Base-by-base conservation (phyloP, 2,329 filamentous ascomycete genomes). In the Trichoderma sp. region DNA sequence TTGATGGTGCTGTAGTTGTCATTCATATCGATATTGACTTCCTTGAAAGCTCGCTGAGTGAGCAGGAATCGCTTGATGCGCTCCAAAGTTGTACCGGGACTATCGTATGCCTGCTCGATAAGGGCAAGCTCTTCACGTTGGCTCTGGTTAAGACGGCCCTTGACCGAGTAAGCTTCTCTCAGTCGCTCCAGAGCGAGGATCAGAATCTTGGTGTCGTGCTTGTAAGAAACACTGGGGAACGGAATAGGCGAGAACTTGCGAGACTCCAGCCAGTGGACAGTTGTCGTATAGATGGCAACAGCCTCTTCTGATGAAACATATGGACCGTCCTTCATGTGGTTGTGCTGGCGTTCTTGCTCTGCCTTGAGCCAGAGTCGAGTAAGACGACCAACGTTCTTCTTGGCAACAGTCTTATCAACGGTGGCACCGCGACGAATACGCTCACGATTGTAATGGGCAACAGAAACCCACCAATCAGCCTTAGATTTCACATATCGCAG, bases 1-100 rank as follows among this genome's bases (percentile, higher is more conserved):
- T 99, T 99, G 87, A 99, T 99, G 21, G 95, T 96, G 88, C 92
- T 98, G 86, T 99, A 99, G 82, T 99, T 99, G 86, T 99, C 97
- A 84, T 99, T 99, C 97, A 99, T 99, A 83, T 99, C 97, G 79
- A 99, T 99, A 74, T 96, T 97, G 62, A 99, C 97, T 85, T 99
- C 97, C 86, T 99, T 99, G 90, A 99, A 99, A 1, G 97, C 97
- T 83, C 97, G 92, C 83, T 99, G 97, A 0, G 97, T 99, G 62
- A 99, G 91, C 77, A 99, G 88, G 88, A 98, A 98, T 66, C 97
- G 93, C 88, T 99, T 99, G 86, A 99, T 99, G 75, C 97, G 91
- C 78, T 98, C 96, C 75, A 99, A 85, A 0, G 97, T 98, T 1
- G 97, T 99, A 76, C 97, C 97, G 2, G 97, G 97, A 77, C 95